Percentiles rank a stretch among this genome's conserved stretches.
These are phyloP conservation scores for Exophiala spinifera DNA, from an alignment of 2,329 filamentous ascomycete species.

Conservation along the genomic window DNA sequence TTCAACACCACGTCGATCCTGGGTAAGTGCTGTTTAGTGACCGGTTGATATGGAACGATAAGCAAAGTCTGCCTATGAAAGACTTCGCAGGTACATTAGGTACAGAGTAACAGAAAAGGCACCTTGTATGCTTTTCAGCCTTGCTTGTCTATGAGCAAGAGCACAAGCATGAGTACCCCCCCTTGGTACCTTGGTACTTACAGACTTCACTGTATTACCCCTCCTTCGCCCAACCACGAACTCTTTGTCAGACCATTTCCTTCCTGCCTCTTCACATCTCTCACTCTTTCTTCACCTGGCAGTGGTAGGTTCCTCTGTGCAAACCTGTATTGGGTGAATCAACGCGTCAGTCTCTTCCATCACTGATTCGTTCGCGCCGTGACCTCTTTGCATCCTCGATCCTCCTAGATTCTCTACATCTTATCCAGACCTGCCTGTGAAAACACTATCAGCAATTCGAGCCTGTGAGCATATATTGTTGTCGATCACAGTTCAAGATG, in stretches of 20 bases:
- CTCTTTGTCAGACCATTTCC: neutral
- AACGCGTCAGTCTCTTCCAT: neutral
- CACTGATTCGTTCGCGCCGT: neutral
- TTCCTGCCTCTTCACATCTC: neutral
- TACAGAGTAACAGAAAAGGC: neutral
- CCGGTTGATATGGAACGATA: neutral
- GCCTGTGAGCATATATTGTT: neutral
- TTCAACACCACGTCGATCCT: neutral
- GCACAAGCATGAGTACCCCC: neutral
- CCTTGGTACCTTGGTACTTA: no score
- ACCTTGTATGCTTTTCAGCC: neutral
- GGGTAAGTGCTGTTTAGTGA: neutral
- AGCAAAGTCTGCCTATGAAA: neutral
- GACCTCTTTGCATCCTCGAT: neutral
- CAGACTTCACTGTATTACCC: neutral
- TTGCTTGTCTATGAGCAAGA: neutral
- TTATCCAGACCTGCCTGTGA: neutral
- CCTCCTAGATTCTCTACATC: neutral
- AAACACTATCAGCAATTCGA: neutral
- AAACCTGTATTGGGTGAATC: neutral
- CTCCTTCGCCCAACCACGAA: neutral
- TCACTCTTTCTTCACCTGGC: neutral
- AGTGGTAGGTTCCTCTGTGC: neutral
- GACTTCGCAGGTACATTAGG: neutral
- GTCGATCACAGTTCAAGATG: constrained; percentile 3